These are phyloP conservation scores for Citrus reticulata DNA, from an alignment of 345 rosid genomes.

Conservation along the genomic window DNA sequence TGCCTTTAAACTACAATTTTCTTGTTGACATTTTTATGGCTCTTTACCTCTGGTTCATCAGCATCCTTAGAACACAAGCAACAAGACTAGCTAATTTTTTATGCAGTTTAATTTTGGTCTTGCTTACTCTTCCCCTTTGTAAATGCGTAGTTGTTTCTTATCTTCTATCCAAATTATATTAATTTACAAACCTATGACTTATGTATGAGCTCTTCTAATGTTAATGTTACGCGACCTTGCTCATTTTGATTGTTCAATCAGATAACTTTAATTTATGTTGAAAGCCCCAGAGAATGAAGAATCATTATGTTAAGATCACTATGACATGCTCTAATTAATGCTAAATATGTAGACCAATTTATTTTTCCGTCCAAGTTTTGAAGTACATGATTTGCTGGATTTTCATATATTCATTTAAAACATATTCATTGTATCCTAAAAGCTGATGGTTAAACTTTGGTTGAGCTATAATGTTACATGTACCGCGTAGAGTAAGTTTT, in stretches of 20 bases:
- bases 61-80: neutral
- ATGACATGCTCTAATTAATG: neutral
- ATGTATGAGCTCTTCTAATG: no score
- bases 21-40: neutral
- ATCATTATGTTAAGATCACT: no score
- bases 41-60: neutral
- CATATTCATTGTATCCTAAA: no score
- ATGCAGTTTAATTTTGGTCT: neutral
- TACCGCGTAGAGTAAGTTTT: neutral
- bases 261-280: neutral
- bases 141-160: neutral
- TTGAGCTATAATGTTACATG: neutral
- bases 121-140: neutral
- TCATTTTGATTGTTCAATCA: neutral
- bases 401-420: no score
- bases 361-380: no score
- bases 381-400: no score
- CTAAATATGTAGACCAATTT: neutral
- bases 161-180: neutral
- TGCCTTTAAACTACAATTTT: neutral
- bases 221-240: neutral
- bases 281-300: neutral
- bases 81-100: neutral
- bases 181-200: neutral
- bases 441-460: neutral